Evolutionary conservation across 2,329 filamentous ascomycete species (phyloP).

Genomic region (Curvularia lunata): DNA sequence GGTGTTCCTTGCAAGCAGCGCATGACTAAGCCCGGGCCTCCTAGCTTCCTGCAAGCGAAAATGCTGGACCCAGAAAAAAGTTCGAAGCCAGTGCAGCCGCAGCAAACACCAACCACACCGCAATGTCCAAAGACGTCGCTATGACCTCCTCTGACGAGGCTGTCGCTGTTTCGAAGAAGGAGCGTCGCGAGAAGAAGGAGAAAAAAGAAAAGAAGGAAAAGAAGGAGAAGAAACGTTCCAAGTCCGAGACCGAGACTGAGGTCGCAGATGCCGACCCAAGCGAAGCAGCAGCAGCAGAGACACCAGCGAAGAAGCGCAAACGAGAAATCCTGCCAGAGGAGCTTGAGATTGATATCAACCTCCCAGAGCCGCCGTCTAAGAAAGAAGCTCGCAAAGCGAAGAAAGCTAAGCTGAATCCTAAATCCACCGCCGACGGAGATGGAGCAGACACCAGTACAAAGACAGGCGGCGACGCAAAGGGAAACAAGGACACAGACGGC

Average conservation of each 20-base stretch:
- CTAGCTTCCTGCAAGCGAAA: slow-evolving; percentile 20
- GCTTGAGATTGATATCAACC: slow-evolving; percentile 85
- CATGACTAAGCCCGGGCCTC: slow-evolving; percentile 24
- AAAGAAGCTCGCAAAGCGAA: slow-evolving; percentile 89
- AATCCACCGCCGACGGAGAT: slow-evolving; percentile 22
- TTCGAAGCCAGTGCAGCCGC: slow-evolving; percentile 8
- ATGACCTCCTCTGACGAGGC: slow-evolving; percentile 19
- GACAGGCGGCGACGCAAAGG: slow-evolving; percentile 46
- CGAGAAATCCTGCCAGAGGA: slow-evolving; percentile 66
- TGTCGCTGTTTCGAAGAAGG: slow-evolving; percentile 24
- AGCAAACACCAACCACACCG: slow-evolving; percentile 4
- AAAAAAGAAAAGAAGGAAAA: slow-evolving; percentile 38
- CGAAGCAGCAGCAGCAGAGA: slow-evolving; percentile 18
- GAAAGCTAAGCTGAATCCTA: slow-evolving; percentile 68
- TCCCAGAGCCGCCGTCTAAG: slow-evolving; percentile 95
- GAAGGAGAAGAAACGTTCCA: slow-evolving; percentile 34
- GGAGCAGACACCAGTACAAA: slow-evolving; percentile 18
- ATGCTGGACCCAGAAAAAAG: slow-evolving; percentile 27
- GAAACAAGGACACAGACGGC: slow-evolving; percentile 45
- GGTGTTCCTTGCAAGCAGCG: neutral
- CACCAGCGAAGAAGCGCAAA: slow-evolving; percentile 55
- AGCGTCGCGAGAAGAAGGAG: slow-evolving; percentile 36
- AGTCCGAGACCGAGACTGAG: slow-evolving; percentile 23
- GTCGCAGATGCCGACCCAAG: slow-evolving; percentile 18
- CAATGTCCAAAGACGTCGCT: slow-evolving; percentile 22